phyloP scores from a whole-genome alignment of 331 rosid species.

The Arachis monticola region DNA sequence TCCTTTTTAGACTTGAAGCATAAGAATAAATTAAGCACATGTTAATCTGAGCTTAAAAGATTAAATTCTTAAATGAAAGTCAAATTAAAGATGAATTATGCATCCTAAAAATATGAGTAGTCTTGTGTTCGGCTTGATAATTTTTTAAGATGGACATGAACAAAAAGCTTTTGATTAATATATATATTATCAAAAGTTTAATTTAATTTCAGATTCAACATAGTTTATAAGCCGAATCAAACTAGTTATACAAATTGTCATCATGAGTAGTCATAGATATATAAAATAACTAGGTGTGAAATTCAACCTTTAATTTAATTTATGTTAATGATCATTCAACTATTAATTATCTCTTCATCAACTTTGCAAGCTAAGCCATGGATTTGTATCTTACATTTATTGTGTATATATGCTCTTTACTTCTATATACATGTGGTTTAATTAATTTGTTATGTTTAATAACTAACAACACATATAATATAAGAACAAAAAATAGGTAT shows the following conservation, averaged over 20 bases:
- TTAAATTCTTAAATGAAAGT: not conserved
- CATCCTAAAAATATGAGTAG: not conserved
- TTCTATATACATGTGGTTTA: not conserved
- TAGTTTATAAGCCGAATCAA: constrained; percentile 1
- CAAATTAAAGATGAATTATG: not conserved
- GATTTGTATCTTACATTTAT: not conserved
- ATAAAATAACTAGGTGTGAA: not conserved
- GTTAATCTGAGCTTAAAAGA: not conserved
- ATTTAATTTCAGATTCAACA: not conserved
- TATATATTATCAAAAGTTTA: not conserved
- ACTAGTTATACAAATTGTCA: not conserved
- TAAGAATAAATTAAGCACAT: not conserved
- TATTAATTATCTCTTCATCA: not conserved
- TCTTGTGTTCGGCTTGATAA: not conserved
- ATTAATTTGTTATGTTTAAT: too few relatives aligned
- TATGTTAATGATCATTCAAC: not conserved
- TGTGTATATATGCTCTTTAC: not conserved
- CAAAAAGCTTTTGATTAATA: not conserved
- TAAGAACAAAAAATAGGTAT: too few relatives aligned
- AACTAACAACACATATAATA: too few relatives aligned
- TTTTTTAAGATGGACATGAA: not conserved
- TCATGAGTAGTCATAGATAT: not conserved
- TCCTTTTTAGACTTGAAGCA: not conserved
- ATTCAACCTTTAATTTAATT: too few relatives aligned
- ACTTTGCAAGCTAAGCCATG: not conserved